phyloP scores from a whole-genome alignment of 1,284 basidiomycete genomes.

The Heliocybe sulcata region DNA sequence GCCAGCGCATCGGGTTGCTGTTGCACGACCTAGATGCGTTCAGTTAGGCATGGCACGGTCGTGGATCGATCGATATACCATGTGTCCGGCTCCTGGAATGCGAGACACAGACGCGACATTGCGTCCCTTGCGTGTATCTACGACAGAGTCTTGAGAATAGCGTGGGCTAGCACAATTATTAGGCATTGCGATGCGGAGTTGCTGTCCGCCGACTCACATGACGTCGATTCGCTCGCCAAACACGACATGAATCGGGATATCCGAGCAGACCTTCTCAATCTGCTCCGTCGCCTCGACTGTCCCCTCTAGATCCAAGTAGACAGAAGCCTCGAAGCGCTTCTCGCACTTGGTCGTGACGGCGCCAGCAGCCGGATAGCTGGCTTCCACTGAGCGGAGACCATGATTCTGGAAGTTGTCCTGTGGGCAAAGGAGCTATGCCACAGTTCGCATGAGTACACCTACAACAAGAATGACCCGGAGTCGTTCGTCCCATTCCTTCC shows the following conservation, averaged over 20 bases:
- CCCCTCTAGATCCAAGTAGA: constrained; percentile 5
- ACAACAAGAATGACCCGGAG: constrained; percentile 2
- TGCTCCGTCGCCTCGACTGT: constrained; percentile 5
- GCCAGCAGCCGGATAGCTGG: background rate
- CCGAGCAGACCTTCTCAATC: constrained; percentile 5
- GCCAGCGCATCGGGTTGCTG: constrained; percentile 1
- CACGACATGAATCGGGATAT: constrained; percentile 6
- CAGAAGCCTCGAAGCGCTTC: constrained; percentile 4
- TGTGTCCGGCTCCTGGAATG: constrained; percentile 2
- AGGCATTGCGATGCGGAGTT: background rate
- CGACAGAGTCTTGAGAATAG: background rate
- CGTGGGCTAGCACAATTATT: background rate
- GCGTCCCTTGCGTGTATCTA: background rate
- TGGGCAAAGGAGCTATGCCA: background rate
- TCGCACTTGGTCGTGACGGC: constrained; percentile 6
- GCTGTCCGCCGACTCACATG: constrained; percentile 1
- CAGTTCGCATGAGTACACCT: background rate
- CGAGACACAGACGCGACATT: background rate
- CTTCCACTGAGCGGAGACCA: background rate
- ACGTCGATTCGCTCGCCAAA: constrained; percentile 7
- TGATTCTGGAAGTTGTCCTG: background rate
- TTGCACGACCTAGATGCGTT: background rate
- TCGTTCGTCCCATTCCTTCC: constrained; percentile 8
- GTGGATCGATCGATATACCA: background rate
- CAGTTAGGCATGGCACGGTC: background rate